Base-by-base conservation (phyloP, 2,329 filamentous ascomycete genomes). In the Cryphonectria nitschkei region DNA sequence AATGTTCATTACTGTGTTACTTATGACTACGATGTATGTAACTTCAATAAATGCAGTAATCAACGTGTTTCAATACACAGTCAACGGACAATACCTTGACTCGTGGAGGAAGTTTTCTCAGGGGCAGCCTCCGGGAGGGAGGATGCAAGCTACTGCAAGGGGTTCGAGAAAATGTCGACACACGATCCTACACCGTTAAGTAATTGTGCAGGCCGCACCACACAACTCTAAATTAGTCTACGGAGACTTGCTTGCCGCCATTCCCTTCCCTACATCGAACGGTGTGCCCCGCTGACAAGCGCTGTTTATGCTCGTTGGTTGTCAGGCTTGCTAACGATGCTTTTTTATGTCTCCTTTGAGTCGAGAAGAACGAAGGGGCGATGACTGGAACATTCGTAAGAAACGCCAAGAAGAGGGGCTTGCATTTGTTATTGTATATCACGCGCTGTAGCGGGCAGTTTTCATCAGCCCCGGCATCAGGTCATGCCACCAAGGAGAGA, bases 91-190 rank as follows among this genome's bases (percentile, higher is more conserved):
- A 32, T 29, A 32, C 54, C 29, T 58, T 58, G 54, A 58, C n/a
- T 56, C 26, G 52, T 26, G n/a, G 52, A 29, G 52, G 29, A 13
- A 32, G 4, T 14, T 2, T 32, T 61, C 26, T 61, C 58, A 61
- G 58, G 58, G 58, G 58, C 58, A 11, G 9, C 32, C 58, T 61
- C 39, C 32, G 34, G 58, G 34, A 22, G 58, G 19, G 58, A 39
- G 58, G 58, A 39, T 61, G 58, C 58, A 26, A 22, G 58, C 58
- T 61, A 61, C 58, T 61, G 58, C 34, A 61, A 39, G 58, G 58
- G 58, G 58, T 22, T 7, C 58, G 26, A 37, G 19, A 19, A 19
- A 61, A 61, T 61, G 11, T 61, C 54, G n/a, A 37, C 58, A 13
- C 22, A 39, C 32, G 34, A 61, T 61, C 58, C 58, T 39, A 61